Evolutionary conservation across 306 rosid species (phyloP), one percentile per base, ranked within the genome.

Genomic region (Vicia villosa): DNA sequence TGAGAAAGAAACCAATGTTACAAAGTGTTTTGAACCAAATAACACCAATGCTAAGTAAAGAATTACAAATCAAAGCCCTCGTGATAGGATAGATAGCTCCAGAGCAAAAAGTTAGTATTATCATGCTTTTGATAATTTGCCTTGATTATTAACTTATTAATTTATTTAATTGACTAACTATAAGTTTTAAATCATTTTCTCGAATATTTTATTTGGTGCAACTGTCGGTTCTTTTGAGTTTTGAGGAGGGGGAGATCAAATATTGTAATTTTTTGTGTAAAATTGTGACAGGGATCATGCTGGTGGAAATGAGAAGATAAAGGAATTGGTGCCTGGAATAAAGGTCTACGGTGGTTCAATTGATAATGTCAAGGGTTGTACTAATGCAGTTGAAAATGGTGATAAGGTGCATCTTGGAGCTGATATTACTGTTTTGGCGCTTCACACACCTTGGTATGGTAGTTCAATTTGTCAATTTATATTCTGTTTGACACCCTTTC

Each of bases 361-460:
- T 22, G 98, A 93, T 81, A 88, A 90, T 16, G 96, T 93, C 45
- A 81, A 83, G 79, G 97, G 98, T 30, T 93, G 98, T 81, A 90
- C 98, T 32, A 74, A 93, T 69, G 52, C 66, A 79, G 85, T 90
- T 66, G 96, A 90, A 76, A 88, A 90, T 54, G 98, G 97, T 22
- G 96, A 88, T 70, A 93, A 90, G 84, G 54, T 93, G 46, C 58
- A 78, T 22, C 90, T 90, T 19, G 98, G 98, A 7, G 86, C 91
- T 61, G 90, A 86, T 74, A 72, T 84, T 64, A 73, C 13, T 15
- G 76, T 93, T 59, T 58, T 93, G 80, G 82, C 85, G 8, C 98
- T 93, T 42, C 96, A 88, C 81, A 93, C 97, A 10, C 98, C 97
- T 76, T 86, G 97, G 98, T 93, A 86, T 74, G 76, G 14, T 28